Base-by-base conservation (phyloP, 2,329 filamentous ascomycete genomes). In the Alternaria sp. region DNA sequence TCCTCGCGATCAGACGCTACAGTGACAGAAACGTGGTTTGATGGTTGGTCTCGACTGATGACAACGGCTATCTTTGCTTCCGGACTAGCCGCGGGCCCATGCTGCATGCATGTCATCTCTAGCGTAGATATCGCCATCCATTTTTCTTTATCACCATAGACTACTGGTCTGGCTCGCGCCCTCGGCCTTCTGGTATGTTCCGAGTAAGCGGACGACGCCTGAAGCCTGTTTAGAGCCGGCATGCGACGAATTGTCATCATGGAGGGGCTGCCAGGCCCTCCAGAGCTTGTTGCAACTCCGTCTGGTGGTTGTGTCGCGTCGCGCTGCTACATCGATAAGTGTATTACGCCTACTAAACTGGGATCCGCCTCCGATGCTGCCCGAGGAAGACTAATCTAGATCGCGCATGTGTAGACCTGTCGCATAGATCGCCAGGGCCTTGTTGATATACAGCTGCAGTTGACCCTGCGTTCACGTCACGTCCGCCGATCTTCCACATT, bases 41-140 rank as follows among this genome's bases (percentile, higher is more conserved):
- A 71, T 66, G 68, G 66, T 68, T 70, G 70, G 64, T 30, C 23
- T 60, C 62, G 65, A 66, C 68, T 63, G 53, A 71, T 70, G 72
- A 71, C 67, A 66, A 58, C 30, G 60, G 58, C 57, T 66, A 30
- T 54, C 41, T 66, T 63, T 59, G 58, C 23, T 69, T 68, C 21
- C 49, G 71, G 72, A 11, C 50, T 72, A 71, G 68, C 5, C 60
- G 60, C 25, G 46, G 61, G 62, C 56, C 51, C 49, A 53, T 55
- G 56, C 25, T 37, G 25, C 44, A 59, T 63, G 59, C 55, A 53
- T 56, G 55, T 59, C 45, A 28, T 18, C 37, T n/a, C 28, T 64
- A 61, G 58, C 62, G 62, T 49, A 6, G 18, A 58, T 58, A 49
- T 63, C 59, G 62, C 59, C 55, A 64, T 61, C 30, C 54, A 43